Evolutionary conservation across 2,329 filamentous ascomycete species (phyloP), one percentile per base, ranked within the genome.

Genomic region (Cordyceps cicadae): DNA sequence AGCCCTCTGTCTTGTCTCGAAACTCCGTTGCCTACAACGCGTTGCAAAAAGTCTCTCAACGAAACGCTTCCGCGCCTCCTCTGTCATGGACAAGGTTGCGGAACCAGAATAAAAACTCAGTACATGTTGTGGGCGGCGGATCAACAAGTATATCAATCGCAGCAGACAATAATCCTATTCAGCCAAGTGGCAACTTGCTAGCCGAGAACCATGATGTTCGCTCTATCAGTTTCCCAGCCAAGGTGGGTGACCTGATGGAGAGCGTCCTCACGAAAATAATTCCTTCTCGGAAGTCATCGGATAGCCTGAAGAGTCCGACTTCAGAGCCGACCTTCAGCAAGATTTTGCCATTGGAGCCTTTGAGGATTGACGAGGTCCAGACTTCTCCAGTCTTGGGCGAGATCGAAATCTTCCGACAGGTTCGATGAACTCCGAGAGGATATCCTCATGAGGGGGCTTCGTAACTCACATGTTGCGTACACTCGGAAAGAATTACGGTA

Each of bases 81-180:
- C 64, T 63, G 15, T 68, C 72, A 8, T 76, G 74, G 74, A 65
- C 73, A 11, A 72, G 60, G 32, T 72, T 73, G 3, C 66, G 70
- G 37, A 70, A 65, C 4, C 66, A 70, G 34, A 65, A 66, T 8
- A 17, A 29, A n/a, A 21, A 46, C 7, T 6, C 17, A 6, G 9
- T 21, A 11, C 43, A 43, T n/a, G 11, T 43, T 4, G 2, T 43
- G 5, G 43, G 19, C 6, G 8, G 43, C 17, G 7, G 15, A 19
- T n/a, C 26, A 6, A 11, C 19, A 17, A 34, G 17, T 9, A 34
- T 51, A n/a, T 11, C 21, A 11, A 21, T n/a, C 24, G 19, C 17
- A 9, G 37, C n/a, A n/a, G 9, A 14, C 21, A 14, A n/a, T 5
- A 12, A 24, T 6, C 5, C 15, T 8, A 15, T 4, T 8, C 52